Evolutionary conservation across 495 filamentous ascomycete genomes (phyloP), one percentile per base, ranked within the genome.

Genomic region (Penicillium bovifimosum): DNA sequence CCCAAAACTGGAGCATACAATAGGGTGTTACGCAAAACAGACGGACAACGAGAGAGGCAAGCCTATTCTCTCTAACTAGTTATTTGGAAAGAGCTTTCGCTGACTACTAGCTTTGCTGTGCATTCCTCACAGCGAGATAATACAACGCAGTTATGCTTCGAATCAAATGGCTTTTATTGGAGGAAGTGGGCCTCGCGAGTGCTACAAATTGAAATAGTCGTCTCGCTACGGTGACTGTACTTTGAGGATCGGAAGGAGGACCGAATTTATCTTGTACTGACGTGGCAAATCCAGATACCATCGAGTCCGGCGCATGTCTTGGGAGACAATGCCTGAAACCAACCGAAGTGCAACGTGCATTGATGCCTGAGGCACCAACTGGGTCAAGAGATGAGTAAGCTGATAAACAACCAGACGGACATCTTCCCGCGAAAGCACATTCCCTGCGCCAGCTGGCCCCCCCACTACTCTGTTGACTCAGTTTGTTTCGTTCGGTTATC

Each of bases 401-500:
- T 51, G 38, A n/a, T n/a, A n/a, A n/a, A n/a, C n/a, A n/a, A n/a
- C n/a, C n/a, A n/a, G n/a, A n/a, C n/a, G n/a, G n/a, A n/a, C 16
- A 38, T 38, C 6, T 16, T 16, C 10, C 35, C 35, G 6, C 18
- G 35, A 38, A 6, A 38, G 35, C 18, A 6, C 14, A 16, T 18
- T 38, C 35, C 35, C 14, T 16, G 8, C 13, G 14, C 14, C 33
- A 51, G 27, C 33, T 39, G 35, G 28, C 20, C 17, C 26, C 20
- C 29, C 32, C 8, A 6, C 9, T 42, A 38, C 31, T 35, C n/a
- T 40, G 26, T 47, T 31, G n/a, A 53, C 49, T n/a, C n/a, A n/a
- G n/a, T n/a, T n/a, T n/a, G n/a, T n/a, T 53, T 59, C 35, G 2
- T 41, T 54, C 47, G 41, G 42, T 52, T 50, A 58, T 53, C 9